These are phyloP conservation scores for Cordyceps fumosorosea DNA, from an alignment of 2,329 filamentous ascomycete species.

Conservation along the genomic window DNA sequence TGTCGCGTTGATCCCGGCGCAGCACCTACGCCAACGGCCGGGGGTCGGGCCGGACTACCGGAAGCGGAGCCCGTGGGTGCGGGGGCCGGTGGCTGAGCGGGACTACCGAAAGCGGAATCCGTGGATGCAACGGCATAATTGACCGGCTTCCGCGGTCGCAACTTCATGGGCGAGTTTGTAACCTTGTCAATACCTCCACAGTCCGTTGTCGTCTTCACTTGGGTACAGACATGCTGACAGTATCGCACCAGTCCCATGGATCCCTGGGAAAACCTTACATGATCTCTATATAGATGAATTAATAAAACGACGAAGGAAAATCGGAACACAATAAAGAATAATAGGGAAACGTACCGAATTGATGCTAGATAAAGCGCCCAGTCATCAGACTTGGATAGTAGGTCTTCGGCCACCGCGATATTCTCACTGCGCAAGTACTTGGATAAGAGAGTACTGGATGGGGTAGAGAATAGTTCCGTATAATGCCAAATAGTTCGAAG, in stretches of 20 bases:
- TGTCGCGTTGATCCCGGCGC: no score
- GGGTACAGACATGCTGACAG: neutral
- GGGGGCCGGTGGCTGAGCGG: neutral
- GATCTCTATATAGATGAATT: neutral
- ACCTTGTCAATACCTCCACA: neutral
- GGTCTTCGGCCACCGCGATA: neutral
- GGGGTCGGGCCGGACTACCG: no score
- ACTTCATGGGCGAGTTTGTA: neutral
- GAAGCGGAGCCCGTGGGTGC: no score
- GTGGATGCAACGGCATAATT: neutral
- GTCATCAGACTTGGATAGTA: neutral
- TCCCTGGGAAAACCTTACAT: neutral
- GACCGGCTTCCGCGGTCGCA: neutral
- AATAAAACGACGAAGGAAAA: neutral
- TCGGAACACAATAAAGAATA: neutral
- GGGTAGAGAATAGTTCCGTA: neutral
- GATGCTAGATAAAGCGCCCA: neutral
- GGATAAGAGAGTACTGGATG: neutral
- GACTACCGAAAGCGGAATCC: neutral
- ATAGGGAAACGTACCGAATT: neutral
- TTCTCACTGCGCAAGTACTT: neutral
- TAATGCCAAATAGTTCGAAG: neutral
- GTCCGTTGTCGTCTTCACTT: neutral
- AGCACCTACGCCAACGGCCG: no score
- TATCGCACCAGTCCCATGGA: neutral